These are phyloP conservation scores for Gelatoporia subvermispora DNA, from an alignment of 768 basidiomycete genomes.

Conservation along the genomic window DNA sequence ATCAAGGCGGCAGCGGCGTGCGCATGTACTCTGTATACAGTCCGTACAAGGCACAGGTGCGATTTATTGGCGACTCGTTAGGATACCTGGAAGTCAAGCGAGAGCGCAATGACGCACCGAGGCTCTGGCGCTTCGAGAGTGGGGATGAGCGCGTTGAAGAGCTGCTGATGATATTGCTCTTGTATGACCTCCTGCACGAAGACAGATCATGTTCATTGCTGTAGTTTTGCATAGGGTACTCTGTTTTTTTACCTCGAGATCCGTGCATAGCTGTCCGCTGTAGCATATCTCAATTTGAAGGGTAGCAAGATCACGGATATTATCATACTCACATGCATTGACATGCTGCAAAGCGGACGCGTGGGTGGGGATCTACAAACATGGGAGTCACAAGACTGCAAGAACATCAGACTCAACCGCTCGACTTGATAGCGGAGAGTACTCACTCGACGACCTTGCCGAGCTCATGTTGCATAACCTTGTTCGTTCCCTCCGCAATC, in stretches of 20 bases:
- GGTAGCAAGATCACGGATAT: neutral
- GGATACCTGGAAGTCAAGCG: neutral
- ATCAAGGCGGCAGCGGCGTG: constrained; percentile 86
- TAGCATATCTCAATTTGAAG: too few species aligned
- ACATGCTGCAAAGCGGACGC: constrained; percentile 72
- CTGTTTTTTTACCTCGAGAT: constrained; percentile 59
- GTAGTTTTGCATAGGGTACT: neutral
- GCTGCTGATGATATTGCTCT: constrained; percentile 57
- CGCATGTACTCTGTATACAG: constrained; percentile 61
- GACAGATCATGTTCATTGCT: neutral
- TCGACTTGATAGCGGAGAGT: neutral
- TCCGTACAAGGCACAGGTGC: neutral
- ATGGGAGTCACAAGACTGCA: constrained; percentile 68
- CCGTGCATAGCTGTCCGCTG: constrained; percentile 86
- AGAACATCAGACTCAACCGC: constrained; percentile 3
- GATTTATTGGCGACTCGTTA: neutral
- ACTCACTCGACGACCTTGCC: constrained; percentile 78
- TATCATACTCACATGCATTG: constrained; percentile 65
- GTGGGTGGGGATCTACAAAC: constrained; percentile 75
- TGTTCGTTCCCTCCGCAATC: constrained; percentile 79
- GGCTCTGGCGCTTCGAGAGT: constrained; percentile 73
- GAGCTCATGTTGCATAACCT: constrained; percentile 78
- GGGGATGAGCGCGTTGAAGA: constrained; percentile 67
- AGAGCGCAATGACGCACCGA: constrained; percentile 36
- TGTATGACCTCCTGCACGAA: constrained; percentile 70